Conservation (phyloP, 306 rosid genomes). For the Chamaecrista fasciculata region DNA sequence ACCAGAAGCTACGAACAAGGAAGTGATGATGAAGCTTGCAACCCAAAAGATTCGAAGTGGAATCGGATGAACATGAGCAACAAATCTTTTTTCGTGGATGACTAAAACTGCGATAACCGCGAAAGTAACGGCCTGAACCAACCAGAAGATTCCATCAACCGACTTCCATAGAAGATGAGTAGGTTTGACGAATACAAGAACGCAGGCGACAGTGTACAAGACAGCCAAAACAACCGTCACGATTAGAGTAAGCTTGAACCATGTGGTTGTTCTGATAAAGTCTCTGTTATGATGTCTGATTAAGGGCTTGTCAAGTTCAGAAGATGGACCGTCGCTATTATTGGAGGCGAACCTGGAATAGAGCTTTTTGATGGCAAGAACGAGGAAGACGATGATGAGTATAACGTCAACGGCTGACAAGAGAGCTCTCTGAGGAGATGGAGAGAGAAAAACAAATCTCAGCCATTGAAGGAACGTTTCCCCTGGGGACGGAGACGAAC, state of each 20-base stretch:
- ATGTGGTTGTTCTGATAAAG: conserved; percentile 23
- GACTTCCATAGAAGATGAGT: conserved; percentile 6
- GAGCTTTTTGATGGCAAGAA: conserved; percentile 47
- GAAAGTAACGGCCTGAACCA: conserved; percentile 56
- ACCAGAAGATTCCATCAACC: conserved; percentile 60
- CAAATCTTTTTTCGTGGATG: conserved; percentile 48
- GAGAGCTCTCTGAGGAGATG: conserved; percentile 70
- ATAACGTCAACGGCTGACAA: conserved; percentile 42
- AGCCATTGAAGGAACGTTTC: conserved; percentile 55
- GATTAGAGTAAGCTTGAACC: conserved; percentile 52
- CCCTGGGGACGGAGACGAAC: too few relatives aligned
- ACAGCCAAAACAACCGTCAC: conserved; percentile 39
- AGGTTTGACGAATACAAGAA: conserved; percentile 32
- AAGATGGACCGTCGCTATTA: not conserved
- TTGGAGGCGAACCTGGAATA: conserved; percentile 34
- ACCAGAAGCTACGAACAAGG: conserved; percentile 51
- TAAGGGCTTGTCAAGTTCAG: conserved; percentile 44
- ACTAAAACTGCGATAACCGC: conserved; percentile 43
- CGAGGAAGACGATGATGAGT: conserved; percentile 41
- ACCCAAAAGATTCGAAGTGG: conserved; percentile 61
- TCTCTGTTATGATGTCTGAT: conserved; percentile 18
- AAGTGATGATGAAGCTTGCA: conserved; percentile 35
- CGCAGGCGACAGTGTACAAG: conserved; percentile 37
- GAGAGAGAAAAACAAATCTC: conserved; percentile 52
- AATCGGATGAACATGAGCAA: conserved; percentile 44